A percentile compares a stretch with the other conserved stretches of the same genome.
Evolutionary conservation across 176 grass and related monocot genomes (phyloP).

Genomic region (Oryza australiensis): DNA sequence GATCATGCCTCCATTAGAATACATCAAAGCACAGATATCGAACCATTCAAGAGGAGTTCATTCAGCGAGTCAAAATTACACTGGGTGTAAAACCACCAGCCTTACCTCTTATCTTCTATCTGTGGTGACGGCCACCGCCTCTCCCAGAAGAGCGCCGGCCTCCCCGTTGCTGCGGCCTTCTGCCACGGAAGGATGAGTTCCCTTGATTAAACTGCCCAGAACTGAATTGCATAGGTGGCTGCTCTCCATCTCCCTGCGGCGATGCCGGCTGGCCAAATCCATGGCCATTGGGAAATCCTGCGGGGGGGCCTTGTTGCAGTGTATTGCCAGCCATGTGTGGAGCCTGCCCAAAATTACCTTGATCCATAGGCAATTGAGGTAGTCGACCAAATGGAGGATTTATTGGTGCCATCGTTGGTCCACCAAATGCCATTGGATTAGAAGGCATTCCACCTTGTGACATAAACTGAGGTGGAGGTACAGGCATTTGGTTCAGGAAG

Average conservation of each 20-base stretch:
- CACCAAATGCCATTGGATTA: conserved; percentile 31
- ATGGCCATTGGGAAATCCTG: conserved; percentile 38
- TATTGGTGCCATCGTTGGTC: neutral
- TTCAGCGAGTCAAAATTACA: conserved; percentile 25
- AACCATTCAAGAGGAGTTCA: too few relatives aligned
- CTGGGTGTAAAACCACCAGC: neutral
- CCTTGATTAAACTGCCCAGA: conserved; percentile 51
- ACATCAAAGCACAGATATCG: neutral
- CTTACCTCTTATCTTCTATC: conserved; percentile 16
- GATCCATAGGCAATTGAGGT: conserved; percentile 28
- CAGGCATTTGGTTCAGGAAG: conserved; percentile 46
- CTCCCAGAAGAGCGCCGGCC: conserved; percentile 52
- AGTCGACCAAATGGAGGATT: conserved; percentile 36
- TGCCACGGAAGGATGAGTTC: conserved; percentile 50
- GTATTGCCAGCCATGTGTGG: conserved; percentile 29
- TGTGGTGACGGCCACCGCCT: conserved; percentile 43
- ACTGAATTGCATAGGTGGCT: conserved; percentile 31
- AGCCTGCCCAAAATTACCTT: conserved; percentile 43
- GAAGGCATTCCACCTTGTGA: conserved; percentile 20
- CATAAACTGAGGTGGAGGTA: conserved; percentile 46
- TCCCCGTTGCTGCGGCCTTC: conserved; percentile 49
- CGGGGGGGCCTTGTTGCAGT: conserved; percentile 25
- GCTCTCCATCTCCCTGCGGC: neutral
- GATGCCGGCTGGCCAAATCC: conserved; percentile 16
- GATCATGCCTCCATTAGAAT: neutral